phyloP scores from a whole-genome alignment of 176 grass and related monocot species.

The Carex pumila region DNA sequence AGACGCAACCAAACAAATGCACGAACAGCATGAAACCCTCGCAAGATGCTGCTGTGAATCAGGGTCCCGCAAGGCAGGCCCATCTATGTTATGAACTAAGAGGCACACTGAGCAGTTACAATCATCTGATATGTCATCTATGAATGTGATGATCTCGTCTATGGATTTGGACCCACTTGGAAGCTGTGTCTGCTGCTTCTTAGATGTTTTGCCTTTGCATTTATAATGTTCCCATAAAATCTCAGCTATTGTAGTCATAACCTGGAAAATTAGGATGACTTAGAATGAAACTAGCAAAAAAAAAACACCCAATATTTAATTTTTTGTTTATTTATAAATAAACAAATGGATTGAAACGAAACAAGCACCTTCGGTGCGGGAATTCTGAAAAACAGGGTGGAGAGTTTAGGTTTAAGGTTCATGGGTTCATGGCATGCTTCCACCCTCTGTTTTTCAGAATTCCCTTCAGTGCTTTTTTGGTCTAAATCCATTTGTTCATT shows the following conservation, averaged over 20 bases:
- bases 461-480: too few species aligned
- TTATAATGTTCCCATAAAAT: conserved; percentile 66
- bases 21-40: conserved; percentile 64
- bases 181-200: conserved; percentile 36
- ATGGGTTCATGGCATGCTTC: too few species aligned
- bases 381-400: too few species aligned
- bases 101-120: conserved; percentile 38
- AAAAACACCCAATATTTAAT: too few species aligned
- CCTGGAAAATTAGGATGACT: conserved; percentile 43
- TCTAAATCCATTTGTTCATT: too few species aligned
- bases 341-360: too few species aligned
- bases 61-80: conserved; percentile 69
- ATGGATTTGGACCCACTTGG: conserved; percentile 54
- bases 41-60: conserved; percentile 85
- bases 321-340: too few species aligned
- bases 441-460: too few species aligned
- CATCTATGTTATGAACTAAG: conserved; percentile 89
- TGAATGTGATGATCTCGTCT: conserved; percentile 73
- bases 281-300: not conserved
- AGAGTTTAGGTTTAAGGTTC: too few species aligned
- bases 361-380: too few species aligned
- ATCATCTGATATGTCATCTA: conserved; percentile 39
- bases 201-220: conserved; percentile 31
- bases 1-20: conserved; percentile 57
- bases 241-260: conserved; percentile 61